Base-by-base conservation (phyloP, 1,284 basidiomycete genomes). In the Boletellus deceptivus region DNA sequence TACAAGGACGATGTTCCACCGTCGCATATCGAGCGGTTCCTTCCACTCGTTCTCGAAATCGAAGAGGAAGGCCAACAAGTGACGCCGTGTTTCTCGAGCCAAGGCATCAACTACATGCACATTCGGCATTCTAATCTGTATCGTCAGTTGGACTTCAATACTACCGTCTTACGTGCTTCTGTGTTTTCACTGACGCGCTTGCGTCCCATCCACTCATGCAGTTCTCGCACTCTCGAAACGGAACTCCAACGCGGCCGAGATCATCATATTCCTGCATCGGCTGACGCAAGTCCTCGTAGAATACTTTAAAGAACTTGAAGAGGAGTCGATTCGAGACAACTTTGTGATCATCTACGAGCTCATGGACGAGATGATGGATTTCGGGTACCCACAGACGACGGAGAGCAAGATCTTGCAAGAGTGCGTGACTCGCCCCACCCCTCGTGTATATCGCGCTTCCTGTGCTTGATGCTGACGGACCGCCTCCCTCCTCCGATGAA, bases 341-440 rank as follows among this genome's bases (percentile, higher is more conserved):
- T 98, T 98, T 69, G 94, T 97, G 48, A 95, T 97, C 70, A 96
- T 98, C 49, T 97, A 95, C 69, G 94, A 97, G 69, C 82, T 99
- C 46, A 81, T 99, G 74, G 97, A 99, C 67, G 96, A 99, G 77
- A 98, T 99, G 93, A 98, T 99, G 95, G 96, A 99, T 75, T 99
- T 98, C 74, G 97, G 97, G 13, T 98, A 93, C 69, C 96, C 96
- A 0, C 97, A 99, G 71, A 99, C 97, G 25, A 99, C 97, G 20
- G 97, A 99, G 76, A 94, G 90, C 78, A 99, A 99, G 79, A 99
- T 99, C 62, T 72, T 99, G 51, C 96, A 98, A 73, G 97, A 98
- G 87, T 93, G 58, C 60, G 87, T 77, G 10, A 31, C 29, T 31
- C 25, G 25, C 9, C 25, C 25, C 9, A 6, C 29, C 13, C 36